These are phyloP conservation scores for Nicotiana otophora DNA, from an alignment of 257 asterid species.

Conservation along the genomic window DNA sequence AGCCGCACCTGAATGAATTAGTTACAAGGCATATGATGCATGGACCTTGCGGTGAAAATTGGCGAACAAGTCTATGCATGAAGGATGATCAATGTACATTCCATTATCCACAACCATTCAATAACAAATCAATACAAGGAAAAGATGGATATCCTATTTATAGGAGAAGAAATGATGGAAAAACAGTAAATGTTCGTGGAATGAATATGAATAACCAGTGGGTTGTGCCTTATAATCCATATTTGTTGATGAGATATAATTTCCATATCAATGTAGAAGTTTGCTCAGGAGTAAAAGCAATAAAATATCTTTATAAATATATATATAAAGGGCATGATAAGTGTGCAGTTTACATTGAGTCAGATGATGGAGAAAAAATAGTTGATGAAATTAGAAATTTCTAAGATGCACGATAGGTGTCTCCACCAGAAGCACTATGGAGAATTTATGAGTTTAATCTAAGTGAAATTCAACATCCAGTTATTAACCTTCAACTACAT, in stretches of 20 bases:
- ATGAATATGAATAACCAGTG: not conserved
- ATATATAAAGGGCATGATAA: conserved; percentile 1
- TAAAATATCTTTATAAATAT: not conserved
- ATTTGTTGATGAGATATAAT: too few relatives aligned
- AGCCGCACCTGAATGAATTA: not conserved
- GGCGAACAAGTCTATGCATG: not conserved
- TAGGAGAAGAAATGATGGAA: not conserved
- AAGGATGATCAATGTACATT: not conserved
- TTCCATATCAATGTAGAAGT: too few relatives aligned
- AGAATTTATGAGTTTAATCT: too few relatives aligned
- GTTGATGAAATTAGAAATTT: too few relatives aligned
- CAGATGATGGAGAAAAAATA: too few relatives aligned
- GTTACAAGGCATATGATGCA: conserved; percentile 10
- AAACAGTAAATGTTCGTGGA: not conserved
- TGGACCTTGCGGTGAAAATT: not conserved
- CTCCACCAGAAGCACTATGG: too few relatives aligned
- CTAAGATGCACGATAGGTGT: too few relatives aligned
- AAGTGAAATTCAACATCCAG: too few relatives aligned
- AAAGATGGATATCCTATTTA: not conserved
- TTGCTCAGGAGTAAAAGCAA: too few relatives aligned
- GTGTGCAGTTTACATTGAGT: too few relatives aligned
- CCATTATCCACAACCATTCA: not conserved
- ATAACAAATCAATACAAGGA: not conserved
- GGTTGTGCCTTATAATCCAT: conserved; percentile 15
- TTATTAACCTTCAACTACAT: not conserved